Base-by-base conservation (phyloP, 805 yeast species). In the Lipomyces kockii region DNA sequence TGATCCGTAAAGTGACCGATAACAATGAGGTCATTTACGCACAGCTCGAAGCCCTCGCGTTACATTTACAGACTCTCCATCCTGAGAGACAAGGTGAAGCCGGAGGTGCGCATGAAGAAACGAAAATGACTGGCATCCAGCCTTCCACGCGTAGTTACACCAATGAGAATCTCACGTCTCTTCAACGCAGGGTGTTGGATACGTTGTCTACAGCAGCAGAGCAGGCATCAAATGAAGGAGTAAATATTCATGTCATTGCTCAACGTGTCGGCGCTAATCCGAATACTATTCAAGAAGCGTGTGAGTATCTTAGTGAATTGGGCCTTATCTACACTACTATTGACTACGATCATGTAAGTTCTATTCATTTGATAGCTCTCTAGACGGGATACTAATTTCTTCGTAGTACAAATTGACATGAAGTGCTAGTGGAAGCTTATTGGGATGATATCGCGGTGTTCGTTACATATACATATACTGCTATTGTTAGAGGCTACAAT, bases 11-110 rank as follows among this genome's bases (percentile, higher is more conserved):
- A 55, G 78, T 88, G 34, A 77, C 78, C 5, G 89, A 87, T 74
- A 84, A 82, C 76, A 87, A 88, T 74, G 86, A 86, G 74, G 82
- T 88, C 29, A 75, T 86, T 7, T 88, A 86, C 75, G 92, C 89
- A 74, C 82, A 84, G 72, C 77, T 89, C 65, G 82, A 84, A 71
- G 89, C 91, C 8, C 66, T 71, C 9, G 51, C 62, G 20, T 67
- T 72, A 4, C 71, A 65, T 57, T 61, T 70, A 6, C 58, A 51
- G 56, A 62, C 32, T 46, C 34, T 52, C 9, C 27, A 52, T 25
- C 27, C 55, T 25, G 34, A 52, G 12, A 9, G 55, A 6, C 34
- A 61, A 8, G 32, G 25, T 20, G 55, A 14, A 8, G n/a, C 29
- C 25, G 17, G 37, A 6, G 60, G 54, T 9, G 61, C 9, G 35